Conservation (phyloP, 2,329 filamentous ascomycete genomes). For the Fusarium sp. region DNA sequence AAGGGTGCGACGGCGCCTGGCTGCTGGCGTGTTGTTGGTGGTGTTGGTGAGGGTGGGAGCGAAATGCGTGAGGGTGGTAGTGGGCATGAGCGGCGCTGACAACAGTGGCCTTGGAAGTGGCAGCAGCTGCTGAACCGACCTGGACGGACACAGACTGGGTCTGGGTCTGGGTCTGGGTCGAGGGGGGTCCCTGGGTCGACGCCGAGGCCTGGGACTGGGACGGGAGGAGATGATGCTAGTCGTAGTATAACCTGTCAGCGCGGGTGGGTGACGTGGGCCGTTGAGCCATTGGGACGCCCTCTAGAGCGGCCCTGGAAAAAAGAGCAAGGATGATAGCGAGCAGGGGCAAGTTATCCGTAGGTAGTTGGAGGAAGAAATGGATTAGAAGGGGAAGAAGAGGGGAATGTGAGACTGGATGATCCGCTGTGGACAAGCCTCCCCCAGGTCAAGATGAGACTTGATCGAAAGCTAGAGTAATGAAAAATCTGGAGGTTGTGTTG, state of each 20-base stretch:
- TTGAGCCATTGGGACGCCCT: constrained; percentile 34
- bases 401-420: constrained; percentile 7
- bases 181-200: constrained; percentile 24
- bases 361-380: constrained; percentile 1
- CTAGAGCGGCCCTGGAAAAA: constrained; percentile 2
- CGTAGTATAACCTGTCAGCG: constrained; percentile 39
- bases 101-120: constrained; percentile 13
- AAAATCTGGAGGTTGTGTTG: not conserved
- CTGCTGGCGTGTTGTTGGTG: constrained; percentile 36
- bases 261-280: constrained; percentile 45
- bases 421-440: constrained; percentile 31
- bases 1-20: constrained; percentile 33
- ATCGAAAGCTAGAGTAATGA: constrained; percentile 17
- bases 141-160: not conserved
- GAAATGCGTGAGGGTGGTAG: constrained; percentile 34
- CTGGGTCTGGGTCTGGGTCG: not conserved
- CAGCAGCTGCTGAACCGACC: constrained; percentile 23
- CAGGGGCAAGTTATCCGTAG: constrained; percentile 17
- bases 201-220: constrained; percentile 15
- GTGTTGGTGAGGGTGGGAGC: constrained; percentile 28
- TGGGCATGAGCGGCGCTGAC: constrained; percentile 12
- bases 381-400: constrained; percentile 4
- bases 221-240: constrained; percentile 38
- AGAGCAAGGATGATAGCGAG: constrained; percentile 22
- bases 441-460: constrained; percentile 34